Evolutionary conservation across 371 early-diverging fungal genomes (phyloP), one percentile per base, ranked within the genome.

Genomic region (Apophysomyces variabilis): DNA sequence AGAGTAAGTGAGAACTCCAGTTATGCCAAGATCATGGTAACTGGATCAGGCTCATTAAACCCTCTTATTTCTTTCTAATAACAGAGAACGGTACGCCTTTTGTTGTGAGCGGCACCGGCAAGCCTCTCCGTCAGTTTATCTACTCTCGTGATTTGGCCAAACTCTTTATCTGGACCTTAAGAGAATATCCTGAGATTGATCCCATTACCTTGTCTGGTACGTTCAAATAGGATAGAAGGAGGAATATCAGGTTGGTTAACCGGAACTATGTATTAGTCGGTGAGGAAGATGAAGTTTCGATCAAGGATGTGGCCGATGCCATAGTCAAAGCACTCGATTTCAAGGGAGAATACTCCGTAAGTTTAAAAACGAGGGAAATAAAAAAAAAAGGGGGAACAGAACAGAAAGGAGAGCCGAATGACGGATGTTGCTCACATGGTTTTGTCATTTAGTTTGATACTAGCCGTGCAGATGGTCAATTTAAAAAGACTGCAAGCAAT

Each of bases 81-180:
- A 45, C 64, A 91, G 90, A 88, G 74, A 89, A 88, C 72, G 77
- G 83, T 54, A 90, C 89, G n/a, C 88, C 87, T 45, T 92, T 95
- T 65, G 75, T 88, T 64, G 89, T 95, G 66, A 73, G 87, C 60
- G 95, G 95, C 65, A 87, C 87, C 43, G 95, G 95, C 61, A 86
- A 86, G 64, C 95, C 95, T 60, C 87, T 93, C 50, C 89, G 95
- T 45, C 95, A 95, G 72, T 95, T 95, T 80, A 93, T 93, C 65
- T 95, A 90, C 76, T 91, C 92, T 32, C 84, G 87, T 41, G 95
- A 95, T 84, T 80, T 95, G 60, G 95, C 92, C 66, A 87, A 84
- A 75, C 86, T 95, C 65, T 90, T 93, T 67, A 81, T 95, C 64
- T 95, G 95, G 95, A 79, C 81, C 41, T 82, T 95, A 65, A 79